phyloP scores from a whole-genome alignment of 257 asterid species.

The Solanum gracilifrons region DNA sequence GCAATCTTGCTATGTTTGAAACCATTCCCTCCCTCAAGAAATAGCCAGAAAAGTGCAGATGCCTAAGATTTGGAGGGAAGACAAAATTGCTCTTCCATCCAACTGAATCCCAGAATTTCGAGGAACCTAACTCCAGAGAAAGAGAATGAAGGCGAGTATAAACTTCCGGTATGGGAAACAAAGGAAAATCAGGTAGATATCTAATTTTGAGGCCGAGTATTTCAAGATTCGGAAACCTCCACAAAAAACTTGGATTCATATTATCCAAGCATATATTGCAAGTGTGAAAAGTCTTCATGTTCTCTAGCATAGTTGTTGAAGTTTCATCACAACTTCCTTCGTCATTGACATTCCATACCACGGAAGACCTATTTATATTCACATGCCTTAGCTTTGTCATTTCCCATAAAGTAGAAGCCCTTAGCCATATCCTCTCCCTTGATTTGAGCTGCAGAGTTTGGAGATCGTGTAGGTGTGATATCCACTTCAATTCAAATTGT shows the following conservation, averaged over 20 bases:
- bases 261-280: fast-evolving
- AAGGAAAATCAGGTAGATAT: not conserved
- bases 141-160: not conserved
- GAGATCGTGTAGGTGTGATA: not conserved
- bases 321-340: not conserved
- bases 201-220: not conserved
- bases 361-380: not conserved
- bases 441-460: not conserved
- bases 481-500: not conserved
- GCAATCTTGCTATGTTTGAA: too few relatives aligned
- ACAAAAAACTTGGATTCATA: not conserved
- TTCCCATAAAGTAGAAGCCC: not conserved
- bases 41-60: too few relatives aligned
- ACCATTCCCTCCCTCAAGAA: too few relatives aligned
- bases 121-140: not conserved
- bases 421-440: fast-evolving
- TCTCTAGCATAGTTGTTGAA: not conserved
- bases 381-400: not conserved
- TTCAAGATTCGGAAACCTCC: not conserved
- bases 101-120: too few relatives aligned
- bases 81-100: too few relatives aligned
- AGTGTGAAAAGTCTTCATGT: not conserved
- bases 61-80: too few relatives aligned
- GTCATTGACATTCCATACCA: not conserved
- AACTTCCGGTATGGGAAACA: not conserved